Evolutionary conservation across 371 early-diverging fungal species (phyloP), one percentile per base, ranked within the genome.

Genomic region (Syncephalastrum sp.): DNA sequence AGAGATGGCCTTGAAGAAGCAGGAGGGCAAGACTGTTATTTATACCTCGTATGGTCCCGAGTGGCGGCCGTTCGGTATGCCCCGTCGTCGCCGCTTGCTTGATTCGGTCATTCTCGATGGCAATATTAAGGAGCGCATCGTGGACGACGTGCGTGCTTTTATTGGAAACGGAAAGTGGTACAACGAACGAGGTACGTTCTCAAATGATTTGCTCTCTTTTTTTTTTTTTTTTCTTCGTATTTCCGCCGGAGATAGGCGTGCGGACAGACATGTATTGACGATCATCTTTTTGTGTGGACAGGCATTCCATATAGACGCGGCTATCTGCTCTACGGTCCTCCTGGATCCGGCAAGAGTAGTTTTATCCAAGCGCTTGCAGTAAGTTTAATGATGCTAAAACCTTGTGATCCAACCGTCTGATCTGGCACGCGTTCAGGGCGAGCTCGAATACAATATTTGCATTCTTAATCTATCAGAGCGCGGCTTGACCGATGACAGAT

Each of bases 301-400:
- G 90, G 94, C 6, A 97, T 98, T 47, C 99, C 99, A 2, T 97
- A 98, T 69, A 82, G 99, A 42, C 81, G 99, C 38, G 99, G 99
- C 1, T 99, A 99, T 70, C 70, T 99, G 53, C 81, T 99, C 3
- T 90, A 98, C 72, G 99, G 99, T 1, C 97, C 98, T 25, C 99
- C 99, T 0, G 99, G 99, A 13, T 95, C 94, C 21, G 99, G 99
- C 21, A 99, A 99, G 70, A 96, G 95, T 42, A 88, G 91, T 56
- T 99, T 97, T 65, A 99, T 99, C 48, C 97, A 95, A 72, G 97
- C 99, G 5, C 84, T 99, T 50, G 99, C 99, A 4, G 78, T 77
- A 70, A 71, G 66, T 47, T 19, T 42, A n/a, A 10, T 53, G 48
- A 60, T n/a, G 5, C 16, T 45, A 6, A 29, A 33, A 48, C 25